These are phyloP conservation scores for Geotrichum phurueaensis DNA, from an alignment of 1,139 yeast species.

Conservation along the genomic window DNA sequence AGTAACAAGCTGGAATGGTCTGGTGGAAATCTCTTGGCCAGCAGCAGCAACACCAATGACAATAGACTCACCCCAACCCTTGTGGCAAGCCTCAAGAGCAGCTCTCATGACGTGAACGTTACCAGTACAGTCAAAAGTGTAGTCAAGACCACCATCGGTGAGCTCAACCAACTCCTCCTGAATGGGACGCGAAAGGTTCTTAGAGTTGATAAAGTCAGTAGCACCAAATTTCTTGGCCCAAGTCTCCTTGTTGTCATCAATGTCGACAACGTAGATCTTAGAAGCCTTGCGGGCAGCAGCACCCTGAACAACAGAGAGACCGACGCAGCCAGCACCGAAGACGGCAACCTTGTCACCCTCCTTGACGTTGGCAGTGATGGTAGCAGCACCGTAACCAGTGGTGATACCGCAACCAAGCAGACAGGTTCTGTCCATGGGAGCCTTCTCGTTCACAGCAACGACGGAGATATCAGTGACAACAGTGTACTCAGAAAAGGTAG, in stretches of 20 bases:
- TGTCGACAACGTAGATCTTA: conserved; percentile 79
- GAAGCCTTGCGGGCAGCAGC: conserved; percentile 77
- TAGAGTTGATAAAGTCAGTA: conserved; percentile 87
- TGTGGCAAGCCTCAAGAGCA: conserved; percentile 95
- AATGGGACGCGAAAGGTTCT: conserved; percentile 63
- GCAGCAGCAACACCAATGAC: conserved; percentile 98
- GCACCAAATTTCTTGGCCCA: conserved; percentile 93
- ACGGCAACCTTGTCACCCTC: conserved; percentile 92
- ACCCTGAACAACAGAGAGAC: conserved; percentile 93
- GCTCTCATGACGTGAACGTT: conserved; percentile 89
- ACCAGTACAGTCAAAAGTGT: conserved; percentile 97
- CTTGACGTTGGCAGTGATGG: conserved; percentile 86
- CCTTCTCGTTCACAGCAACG: conserved; percentile 80
- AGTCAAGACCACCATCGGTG: conserved; percentile 96
- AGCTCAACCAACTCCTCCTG: conserved; percentile 79
- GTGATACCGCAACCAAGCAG: conserved; percentile 97
- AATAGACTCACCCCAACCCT: conserved; percentile 97
- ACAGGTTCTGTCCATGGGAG: conserved; percentile 82
- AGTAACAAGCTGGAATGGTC: conserved; percentile 98
- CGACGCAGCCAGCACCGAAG: conserved; percentile 97
- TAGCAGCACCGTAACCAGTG: conserved; percentile 97
- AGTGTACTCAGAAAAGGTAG: conserved; percentile 93
- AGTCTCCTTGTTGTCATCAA: conserved; percentile 72
- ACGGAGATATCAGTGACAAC: conserved; percentile 98
- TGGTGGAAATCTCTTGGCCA: conserved; percentile 89